A percentile compares a stretch with the other conserved stretches of the same genome.
These are phyloP conservation scores for Lachnellula cervina DNA, from an alignment of 2,329 filamentous ascomycete species.

Conservation along the genomic window DNA sequence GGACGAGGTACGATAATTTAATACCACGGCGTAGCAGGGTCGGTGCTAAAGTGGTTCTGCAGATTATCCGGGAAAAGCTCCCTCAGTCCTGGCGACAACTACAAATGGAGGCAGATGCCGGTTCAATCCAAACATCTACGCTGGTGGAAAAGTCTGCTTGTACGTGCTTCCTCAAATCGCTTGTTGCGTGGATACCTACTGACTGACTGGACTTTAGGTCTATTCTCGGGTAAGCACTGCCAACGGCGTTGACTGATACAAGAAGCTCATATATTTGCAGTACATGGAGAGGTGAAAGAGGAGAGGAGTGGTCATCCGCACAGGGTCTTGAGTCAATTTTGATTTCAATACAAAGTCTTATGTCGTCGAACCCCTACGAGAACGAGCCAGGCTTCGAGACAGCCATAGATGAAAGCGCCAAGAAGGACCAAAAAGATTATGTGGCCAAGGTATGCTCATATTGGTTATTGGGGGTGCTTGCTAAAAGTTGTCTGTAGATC, in stretches of 20 bases:
- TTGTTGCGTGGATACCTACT: slow-evolving; percentile 15
- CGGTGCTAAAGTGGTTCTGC: slow-evolving; percentile 6
- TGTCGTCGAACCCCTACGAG: slow-evolving; percentile 90
- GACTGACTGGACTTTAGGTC: slow-evolving; percentile 52
- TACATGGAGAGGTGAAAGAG: slow-evolving; percentile 86
- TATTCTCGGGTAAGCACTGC: slow-evolving; percentile 65
- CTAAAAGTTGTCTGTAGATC: slow-evolving; percentile 53
- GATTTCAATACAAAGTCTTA: slow-evolving; percentile 91
- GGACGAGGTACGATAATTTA: slow-evolving; percentile 55
- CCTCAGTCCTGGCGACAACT: slow-evolving; percentile 62
- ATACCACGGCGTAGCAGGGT: not conserved
- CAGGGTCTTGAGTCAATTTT: slow-evolving; percentile 93
- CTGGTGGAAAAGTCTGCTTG: slow-evolving; percentile 86
- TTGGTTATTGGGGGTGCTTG: not conserved
- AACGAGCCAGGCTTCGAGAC: slow-evolving; percentile 94
- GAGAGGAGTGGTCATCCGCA: slow-evolving; percentile 94
- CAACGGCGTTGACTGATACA: not conserved
- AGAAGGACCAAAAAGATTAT: slow-evolving; percentile 70
- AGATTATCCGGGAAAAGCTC: slow-evolving; percentile 78
- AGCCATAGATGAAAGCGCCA: slow-evolving; percentile 61
- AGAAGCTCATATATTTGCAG: slow-evolving; percentile 41
- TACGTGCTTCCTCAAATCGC: slow-evolving; percentile 42
- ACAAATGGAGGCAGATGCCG: slow-evolving; percentile 85
- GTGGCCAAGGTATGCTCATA: slow-evolving; percentile 60
- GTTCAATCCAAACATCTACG: slow-evolving; percentile 97